These are phyloP conservation scores for Metschnikowia colocasiae DNA, from an alignment of 805 yeast genomes.

Conservation along the genomic window DNA sequence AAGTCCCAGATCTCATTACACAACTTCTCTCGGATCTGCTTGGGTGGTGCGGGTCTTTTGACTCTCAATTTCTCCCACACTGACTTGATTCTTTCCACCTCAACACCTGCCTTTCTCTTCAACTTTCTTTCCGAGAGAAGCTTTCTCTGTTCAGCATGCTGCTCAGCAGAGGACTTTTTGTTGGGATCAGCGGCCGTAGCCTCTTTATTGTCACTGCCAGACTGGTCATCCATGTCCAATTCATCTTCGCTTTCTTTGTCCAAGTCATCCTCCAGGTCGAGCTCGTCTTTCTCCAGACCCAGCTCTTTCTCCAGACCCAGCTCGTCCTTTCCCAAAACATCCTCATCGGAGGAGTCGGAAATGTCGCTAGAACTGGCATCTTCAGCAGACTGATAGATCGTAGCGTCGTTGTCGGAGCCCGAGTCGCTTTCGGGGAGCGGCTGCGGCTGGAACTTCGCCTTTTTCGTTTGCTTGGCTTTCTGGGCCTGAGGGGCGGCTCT, in stretches of 20 bases:
- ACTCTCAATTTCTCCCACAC: constrained; percentile 92
- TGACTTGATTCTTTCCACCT: constrained; percentile 78
- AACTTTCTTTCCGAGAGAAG: constrained; percentile 77
- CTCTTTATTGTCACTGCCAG: constrained; percentile 17
- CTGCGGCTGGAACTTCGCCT: constrained; percentile 18
- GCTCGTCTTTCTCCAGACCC: constrained; percentile 9
- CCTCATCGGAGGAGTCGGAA: constrained; percentile 13
- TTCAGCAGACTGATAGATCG: constrained; percentile 24
- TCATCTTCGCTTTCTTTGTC: constrained; percentile 19
- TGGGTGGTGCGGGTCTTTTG: constrained; percentile 75
- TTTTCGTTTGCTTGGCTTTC: constrained; percentile 22
- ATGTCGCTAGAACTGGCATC: constrained; percentile 20
- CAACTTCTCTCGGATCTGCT: constrained; percentile 69
- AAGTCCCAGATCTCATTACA: constrained; percentile 83
- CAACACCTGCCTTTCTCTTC: constrained; percentile 80
- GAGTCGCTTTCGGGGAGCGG: constrained; percentile 24
- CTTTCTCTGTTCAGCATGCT: constrained; percentile 80
- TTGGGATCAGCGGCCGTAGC: constrained; percentile 33
- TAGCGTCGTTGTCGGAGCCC: constrained; percentile 19
- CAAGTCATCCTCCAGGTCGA: constrained; percentile 12
- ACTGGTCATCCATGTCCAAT: constrained; percentile 28
- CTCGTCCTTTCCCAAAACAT: not conserved
- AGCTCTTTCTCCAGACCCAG: constrained; percentile 20
- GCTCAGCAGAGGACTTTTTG: constrained; percentile 55
- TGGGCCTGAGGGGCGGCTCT: constrained; percentile 23